Percentiles rank a stretch among this genome's conserved stretches.
These are phyloP conservation scores for Xenosphaeropsis pyriputrescens DNA, from an alignment of 2,329 filamentous ascomycete species.

Conservation along the genomic window DNA sequence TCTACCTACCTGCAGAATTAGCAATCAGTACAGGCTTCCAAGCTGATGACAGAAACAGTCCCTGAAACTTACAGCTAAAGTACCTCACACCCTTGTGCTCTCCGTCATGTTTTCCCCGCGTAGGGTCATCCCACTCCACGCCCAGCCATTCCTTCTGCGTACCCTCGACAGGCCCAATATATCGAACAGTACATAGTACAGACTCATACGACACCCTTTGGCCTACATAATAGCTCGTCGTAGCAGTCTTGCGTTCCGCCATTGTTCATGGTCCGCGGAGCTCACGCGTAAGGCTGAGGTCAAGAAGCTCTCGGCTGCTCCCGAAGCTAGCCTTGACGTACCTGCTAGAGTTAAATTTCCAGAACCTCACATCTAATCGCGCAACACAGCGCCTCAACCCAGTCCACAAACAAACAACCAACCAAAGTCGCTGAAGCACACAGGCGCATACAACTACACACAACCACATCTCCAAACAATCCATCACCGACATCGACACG, in stretches of 20 bases:
- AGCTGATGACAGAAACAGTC: neutral
- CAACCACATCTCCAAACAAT: too few relatives aligned
- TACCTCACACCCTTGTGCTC: constrained; percentile 66
- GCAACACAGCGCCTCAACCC: too few relatives aligned
- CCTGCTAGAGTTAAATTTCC: neutral
- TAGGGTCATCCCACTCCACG: constrained; percentile 89
- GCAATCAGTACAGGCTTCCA: constrained; percentile 1
- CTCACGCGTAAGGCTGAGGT: neutral
- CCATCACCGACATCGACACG: too few relatives aligned
- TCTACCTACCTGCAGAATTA: constrained; percentile 34
- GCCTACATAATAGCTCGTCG: constrained; percentile 32
- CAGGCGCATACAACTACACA: too few relatives aligned
- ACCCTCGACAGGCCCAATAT: constrained; percentile 61
- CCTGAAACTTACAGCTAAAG: constrained; percentile 53
- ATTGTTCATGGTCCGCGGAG: neutral
- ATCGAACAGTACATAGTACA: constrained; percentile 71
- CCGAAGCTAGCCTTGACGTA: neutral
- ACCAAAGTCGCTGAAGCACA: too few relatives aligned
- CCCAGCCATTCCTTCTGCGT: constrained; percentile 77
- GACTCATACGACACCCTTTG: constrained; percentile 71
- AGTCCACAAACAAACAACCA: too few relatives aligned
- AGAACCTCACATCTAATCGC: too few relatives aligned
- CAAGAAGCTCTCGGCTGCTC: neutral
- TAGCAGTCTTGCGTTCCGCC: constrained; percentile 5
- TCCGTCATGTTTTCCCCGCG: constrained; percentile 81